Conservation (phyloP, 306 rosid species). For the Hippophae tibetana region DNA sequence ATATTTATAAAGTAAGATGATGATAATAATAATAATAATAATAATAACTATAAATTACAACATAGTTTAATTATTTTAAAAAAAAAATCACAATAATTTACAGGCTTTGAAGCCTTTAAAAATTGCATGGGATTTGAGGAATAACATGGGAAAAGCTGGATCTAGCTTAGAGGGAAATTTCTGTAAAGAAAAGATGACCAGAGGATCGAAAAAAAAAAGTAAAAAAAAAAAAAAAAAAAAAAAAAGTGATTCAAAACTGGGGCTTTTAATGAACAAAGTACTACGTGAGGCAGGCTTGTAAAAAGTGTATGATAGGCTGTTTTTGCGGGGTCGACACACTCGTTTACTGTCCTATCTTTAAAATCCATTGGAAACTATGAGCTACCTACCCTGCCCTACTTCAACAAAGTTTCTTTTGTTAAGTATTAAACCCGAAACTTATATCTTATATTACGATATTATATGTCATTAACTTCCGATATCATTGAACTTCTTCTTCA, state of each 20-base stretch:
- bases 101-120: background rate
- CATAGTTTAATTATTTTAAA: no score
- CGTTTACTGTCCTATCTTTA: constrained; percentile 12
- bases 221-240: no score
- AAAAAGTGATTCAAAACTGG: constrained; percentile 8
- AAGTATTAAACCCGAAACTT: no score
- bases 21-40: no score
- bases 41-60: no score
- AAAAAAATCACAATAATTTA: no score
- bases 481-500: no score
- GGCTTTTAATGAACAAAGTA: constrained; percentile 18
- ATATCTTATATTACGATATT: no score
- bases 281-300: constrained; percentile 19
- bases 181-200: background rate
- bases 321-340: background rate
- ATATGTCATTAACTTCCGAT: no score
- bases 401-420: no score
- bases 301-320: constrained; percentile 17
- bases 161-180: constrained; percentile 14
- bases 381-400: background rate
- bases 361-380: constrained; percentile 10
- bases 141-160: background rate
- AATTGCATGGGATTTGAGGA: background rate
- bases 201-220: no score
- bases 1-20: no score